Conservation (phyloP, 2,329 filamentous ascomycete species). For the Colletotrichum abscissum region DNA sequence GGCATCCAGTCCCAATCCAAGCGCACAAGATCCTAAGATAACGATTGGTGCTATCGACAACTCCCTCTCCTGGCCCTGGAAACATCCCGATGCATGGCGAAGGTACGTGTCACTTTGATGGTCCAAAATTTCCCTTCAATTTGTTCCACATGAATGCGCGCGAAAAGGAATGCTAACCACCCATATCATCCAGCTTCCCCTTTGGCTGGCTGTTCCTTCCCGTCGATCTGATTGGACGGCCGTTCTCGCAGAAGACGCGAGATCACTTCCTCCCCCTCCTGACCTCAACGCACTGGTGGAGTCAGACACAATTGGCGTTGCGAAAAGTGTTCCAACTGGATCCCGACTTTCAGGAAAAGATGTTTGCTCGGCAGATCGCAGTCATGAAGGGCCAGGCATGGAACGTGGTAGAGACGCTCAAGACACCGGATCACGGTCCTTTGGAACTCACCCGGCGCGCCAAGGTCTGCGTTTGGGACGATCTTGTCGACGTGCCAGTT, state of each 20-base stretch:
- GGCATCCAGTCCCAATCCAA: constrained; percentile 65
- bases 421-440: constrained; percentile 90
- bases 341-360: constrained; percentile 95
- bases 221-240: constrained; percentile 93
- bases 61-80: constrained; percentile 98
- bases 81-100: constrained; percentile 90
- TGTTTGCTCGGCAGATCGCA: constrained; percentile 98
- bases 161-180: constrained; percentile 8
- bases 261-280: constrained; percentile 96
- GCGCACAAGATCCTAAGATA: constrained; percentile 68
- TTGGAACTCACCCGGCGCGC: constrained; percentile 91
- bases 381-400: constrained; percentile 99
- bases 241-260: constrained; percentile 93
- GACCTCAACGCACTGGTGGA: constrained; percentile 97
- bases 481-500: constrained; percentile 94
- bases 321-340: constrained; percentile 91
- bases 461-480: constrained; percentile 97
- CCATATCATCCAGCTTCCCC: constrained; percentile 76
- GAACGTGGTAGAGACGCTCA: constrained; percentile 98
- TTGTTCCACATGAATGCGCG: not conserved
- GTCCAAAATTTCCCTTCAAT: not conserved
- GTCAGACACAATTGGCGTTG: constrained; percentile 87
- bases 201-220: constrained; percentile 99
- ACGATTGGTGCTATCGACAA: constrained; percentile 96
- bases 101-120: constrained; percentile 52